These are phyloP conservation scores for Protomyces inundatus DNA, from an alignment of 1,139 yeast genomes.

Conservation along the genomic window DNA sequence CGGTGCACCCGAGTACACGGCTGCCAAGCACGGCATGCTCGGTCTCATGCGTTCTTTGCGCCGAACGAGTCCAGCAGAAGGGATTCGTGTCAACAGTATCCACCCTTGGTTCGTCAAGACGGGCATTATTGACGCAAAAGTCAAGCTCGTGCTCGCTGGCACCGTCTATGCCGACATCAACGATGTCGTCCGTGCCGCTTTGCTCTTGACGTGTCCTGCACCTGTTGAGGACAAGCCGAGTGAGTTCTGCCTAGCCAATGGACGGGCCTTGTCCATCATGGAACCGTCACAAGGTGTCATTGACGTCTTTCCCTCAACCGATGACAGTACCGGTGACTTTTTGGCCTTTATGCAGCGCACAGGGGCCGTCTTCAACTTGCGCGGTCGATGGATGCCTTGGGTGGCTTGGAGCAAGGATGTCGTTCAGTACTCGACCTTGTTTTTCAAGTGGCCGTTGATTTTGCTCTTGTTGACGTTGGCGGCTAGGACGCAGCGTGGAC, in stretches of 20 bases:
- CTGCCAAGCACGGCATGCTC: conserved; percentile 24
- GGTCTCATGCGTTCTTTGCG: conserved; percentile 23
- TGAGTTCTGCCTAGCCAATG: background rate
- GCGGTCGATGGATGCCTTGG: background rate
- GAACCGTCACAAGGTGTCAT: conserved; percentile 4
- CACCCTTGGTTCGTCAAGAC: conserved; percentile 27
- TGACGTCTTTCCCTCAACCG: conserved; percentile 7
- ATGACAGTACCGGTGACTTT: conserved; percentile 14
- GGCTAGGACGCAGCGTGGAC: background rate
- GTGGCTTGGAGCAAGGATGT: background rate
- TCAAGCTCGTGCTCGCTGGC: conserved; percentile 19
- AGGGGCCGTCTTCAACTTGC: background rate
- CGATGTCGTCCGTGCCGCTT: conserved; percentile 18
- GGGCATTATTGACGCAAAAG: conserved; percentile 22
- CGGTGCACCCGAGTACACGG: conserved; percentile 25
- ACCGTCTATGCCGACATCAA: conserved; percentile 12
- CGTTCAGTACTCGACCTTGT: background rate
- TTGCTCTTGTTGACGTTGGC: background rate
- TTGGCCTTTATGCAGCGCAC: conserved; percentile 16
- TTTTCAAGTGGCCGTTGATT: background rate
- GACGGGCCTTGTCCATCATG: conserved; percentile 21
- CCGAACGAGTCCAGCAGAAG: conserved; percentile 17
- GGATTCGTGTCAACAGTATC: conserved; percentile 19
- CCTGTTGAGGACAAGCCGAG: background rate
- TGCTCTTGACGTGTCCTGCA: conserved; percentile 4